phyloP scores from a whole-genome alignment of 2,329 filamentous ascomycete species.

The Graphiopsis chlorocephala region DNA sequence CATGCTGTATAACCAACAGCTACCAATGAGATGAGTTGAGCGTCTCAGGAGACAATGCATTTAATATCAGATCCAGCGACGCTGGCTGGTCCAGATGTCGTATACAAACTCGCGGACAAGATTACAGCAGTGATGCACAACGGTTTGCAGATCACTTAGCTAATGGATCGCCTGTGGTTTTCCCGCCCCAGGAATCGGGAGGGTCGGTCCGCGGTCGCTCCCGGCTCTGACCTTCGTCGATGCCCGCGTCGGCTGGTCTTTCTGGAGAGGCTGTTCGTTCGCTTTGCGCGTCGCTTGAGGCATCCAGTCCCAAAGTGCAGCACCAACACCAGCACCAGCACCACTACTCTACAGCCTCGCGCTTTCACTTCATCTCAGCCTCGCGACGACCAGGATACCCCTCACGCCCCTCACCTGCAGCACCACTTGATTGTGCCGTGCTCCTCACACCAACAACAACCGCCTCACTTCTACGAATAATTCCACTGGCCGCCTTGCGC shows the following conservation, averaged over 20 bases:
- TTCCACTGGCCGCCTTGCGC: constrained; percentile 8
- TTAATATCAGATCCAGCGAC: neutral
- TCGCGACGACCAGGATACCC: neutral
- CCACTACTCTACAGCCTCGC: neutral
- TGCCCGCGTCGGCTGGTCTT: neutral
- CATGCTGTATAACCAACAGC: neutral
- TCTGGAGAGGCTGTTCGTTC: neutral
- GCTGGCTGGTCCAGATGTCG: neutral
- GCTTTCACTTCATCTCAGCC: neutral
- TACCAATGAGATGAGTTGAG: neutral
- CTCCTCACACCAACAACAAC: constrained; percentile 2
- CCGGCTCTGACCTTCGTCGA: neutral
- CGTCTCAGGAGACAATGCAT: neutral
- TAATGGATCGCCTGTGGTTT: neutral
- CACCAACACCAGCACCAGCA: neutral
- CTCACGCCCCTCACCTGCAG: constrained; percentile 5
- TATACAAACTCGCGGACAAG: neutral
- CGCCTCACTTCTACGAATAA: constrained; percentile 4
- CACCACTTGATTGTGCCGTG: constrained; percentile 17
- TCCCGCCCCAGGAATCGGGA: neutral
- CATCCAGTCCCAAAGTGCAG: neutral
- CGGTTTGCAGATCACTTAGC: neutral
- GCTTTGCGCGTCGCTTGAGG: neutral
- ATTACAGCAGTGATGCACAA: neutral
- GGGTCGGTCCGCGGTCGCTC: neutral